phyloP scores from a whole-genome alignment of 129 eudicot species.

The Escallonia herrerae region DNA sequence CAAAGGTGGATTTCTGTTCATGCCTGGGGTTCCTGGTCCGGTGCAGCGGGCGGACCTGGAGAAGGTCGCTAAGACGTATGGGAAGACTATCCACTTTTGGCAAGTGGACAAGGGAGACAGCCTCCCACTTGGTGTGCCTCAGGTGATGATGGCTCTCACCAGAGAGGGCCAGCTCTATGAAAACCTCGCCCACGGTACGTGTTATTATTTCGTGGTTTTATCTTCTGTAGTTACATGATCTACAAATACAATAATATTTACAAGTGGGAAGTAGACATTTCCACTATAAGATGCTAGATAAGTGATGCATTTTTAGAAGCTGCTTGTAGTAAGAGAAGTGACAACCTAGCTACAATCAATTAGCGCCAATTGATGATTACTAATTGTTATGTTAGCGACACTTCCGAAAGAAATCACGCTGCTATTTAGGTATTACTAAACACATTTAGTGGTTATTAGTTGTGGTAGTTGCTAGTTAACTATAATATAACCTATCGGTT shows the following conservation, averaged over 20 bases:
- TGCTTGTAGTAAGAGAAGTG: too few relatives aligned
- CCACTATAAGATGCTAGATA: not conserved
- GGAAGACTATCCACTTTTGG: conserved; percentile 87
- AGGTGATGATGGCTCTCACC: conserved; percentile 91
- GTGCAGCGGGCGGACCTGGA: conserved; percentile 70
- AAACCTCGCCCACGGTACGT: conserved; percentile 48
- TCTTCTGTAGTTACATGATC: not conserved
- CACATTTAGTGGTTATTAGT: too few relatives aligned
- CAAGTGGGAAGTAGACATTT: not conserved
- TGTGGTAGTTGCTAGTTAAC: too few relatives aligned
- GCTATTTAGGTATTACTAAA: too few relatives aligned
- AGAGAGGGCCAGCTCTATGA: conserved; percentile 70
- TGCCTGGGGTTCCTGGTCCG: conserved; percentile 80
- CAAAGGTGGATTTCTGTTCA: conserved; percentile 78
- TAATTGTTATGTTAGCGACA: not conserved
- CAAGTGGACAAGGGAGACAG: conserved; percentile 74
- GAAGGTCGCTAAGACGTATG: conserved; percentile 70
- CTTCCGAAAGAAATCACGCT: not conserved
- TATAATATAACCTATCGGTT: too few relatives aligned
- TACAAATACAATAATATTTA: too few relatives aligned
- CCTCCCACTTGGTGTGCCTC: conserved; percentile 74
- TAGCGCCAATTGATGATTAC: too few relatives aligned
- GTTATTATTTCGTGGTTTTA: too few relatives aligned
- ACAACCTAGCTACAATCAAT: too few relatives aligned
- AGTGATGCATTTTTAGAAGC: too few relatives aligned